Percentiles rank a stretch among this genome's conserved stretches.
These are phyloP conservation scores for Neonectria punicea DNA, from an alignment of 2,329 filamentous ascomycete species.

Conservation along the genomic window DNA sequence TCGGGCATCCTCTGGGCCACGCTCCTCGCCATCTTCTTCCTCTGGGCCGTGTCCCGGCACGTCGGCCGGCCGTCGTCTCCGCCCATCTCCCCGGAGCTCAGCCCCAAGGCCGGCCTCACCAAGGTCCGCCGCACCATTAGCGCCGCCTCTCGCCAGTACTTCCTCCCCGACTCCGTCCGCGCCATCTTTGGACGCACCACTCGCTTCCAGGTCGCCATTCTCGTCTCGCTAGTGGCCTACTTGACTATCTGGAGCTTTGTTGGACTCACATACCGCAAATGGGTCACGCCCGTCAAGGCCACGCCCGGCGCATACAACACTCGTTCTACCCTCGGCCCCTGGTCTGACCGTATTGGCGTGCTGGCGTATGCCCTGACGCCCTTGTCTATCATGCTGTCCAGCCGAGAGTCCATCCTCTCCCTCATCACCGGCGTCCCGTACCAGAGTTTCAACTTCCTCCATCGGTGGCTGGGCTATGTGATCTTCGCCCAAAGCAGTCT, in stretches of 20 bases:
- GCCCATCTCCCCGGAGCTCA: constrained; percentile 35
- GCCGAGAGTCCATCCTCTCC: constrained; percentile 75
- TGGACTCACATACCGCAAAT: constrained; percentile 74
- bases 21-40: constrained; percentile 54
- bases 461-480: constrained; percentile 79
- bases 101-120: constrained; percentile 32
- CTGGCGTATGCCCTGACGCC: constrained; percentile 80
- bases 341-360: constrained; percentile 74
- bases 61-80: constrained; percentile 42
- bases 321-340: constrained; percentile 73
- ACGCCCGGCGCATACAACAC: constrained; percentile 68
- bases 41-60: constrained; percentile 51
- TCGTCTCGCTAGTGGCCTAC: constrained; percentile 69
- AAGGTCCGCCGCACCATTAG: constrained; percentile 51
- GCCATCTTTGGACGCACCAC: constrained; percentile 74
- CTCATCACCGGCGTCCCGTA: constrained; percentile 78
- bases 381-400: constrained; percentile 73
- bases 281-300: constrained; percentile 75
- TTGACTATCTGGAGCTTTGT: constrained; percentile 75
- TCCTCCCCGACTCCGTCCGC: constrained; percentile 69
- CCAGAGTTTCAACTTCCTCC: constrained; percentile 81
- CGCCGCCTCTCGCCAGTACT: constrained; percentile 57
- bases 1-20: constrained; percentile 61
- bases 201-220: constrained; percentile 72
- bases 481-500: constrained; percentile 75